Base-by-base conservation (phyloP, 164 flowering plant genomes). In the Tetracentron sinense region DNA sequence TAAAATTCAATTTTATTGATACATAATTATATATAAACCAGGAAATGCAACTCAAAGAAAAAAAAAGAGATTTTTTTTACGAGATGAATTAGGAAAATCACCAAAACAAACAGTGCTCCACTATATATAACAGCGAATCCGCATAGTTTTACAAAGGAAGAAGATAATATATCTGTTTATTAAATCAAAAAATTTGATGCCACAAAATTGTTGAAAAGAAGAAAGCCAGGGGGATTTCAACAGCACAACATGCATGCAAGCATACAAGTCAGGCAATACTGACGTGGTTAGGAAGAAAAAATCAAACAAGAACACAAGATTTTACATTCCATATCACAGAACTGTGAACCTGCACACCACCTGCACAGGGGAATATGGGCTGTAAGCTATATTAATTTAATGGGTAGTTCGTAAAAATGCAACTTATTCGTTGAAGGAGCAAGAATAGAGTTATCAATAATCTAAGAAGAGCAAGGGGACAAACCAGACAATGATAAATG, bases 321-420 rank as follows among this genome's bases (percentile, higher is more conserved):
- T 61, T 72, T 61, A 72, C 60, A 66, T 61, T 68, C 81, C 77
- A 72, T 70, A 77, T 79, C 77, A 74, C 68, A 79, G 73, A 67
- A 70, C 60, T 70, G 85, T 69, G 71, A 75, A 83, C 88, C 85
- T 82, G 88, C 77, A 78, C 81, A 78, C 82, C 83, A 77, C 85
- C 88, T 83, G 88, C 88, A 84, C 82, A 78, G 81, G 70, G 80
- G 78, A 82, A 83, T 78, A 77, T 79, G 81, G 81, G 75, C 78
- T 25, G 77, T 79, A 71, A 83, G 83, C 77, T 66, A 72, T 29
- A 71, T 68, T 79, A 61, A 56, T 44, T 65, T 55, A 65, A 68
- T 17, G 52, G 31, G 42, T 62, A 33, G 52, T 60, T 52, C 56
- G 16, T 19, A 10, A 38, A 29, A 59, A 46, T 31, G 54, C 47